phyloP scores from a whole-genome alignment of 2,329 filamentous ascomycete species.

The Pleoardoris graminearum region DNA sequence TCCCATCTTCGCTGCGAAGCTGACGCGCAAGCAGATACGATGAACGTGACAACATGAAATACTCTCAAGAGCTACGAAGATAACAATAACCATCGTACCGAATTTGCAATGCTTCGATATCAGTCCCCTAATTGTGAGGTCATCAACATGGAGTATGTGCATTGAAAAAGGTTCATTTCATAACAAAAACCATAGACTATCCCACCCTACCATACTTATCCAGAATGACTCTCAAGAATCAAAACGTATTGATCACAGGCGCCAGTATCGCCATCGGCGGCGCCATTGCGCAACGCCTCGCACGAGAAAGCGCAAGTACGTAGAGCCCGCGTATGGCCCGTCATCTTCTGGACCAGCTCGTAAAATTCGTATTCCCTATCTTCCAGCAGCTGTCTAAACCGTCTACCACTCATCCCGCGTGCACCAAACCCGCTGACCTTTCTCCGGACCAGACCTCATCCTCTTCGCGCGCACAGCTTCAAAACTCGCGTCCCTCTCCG shows the following conservation, averaged over 20 bases:
- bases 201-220: neutral
- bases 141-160: neutral
- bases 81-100: neutral
- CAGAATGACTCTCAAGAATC: constrained; percentile 30
- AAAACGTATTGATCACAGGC: constrained; percentile 42
- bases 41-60: neutral
- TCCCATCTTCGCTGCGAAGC: no score
- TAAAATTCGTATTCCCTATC: no score
- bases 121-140: constrained; percentile 1
- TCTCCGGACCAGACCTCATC: no score
- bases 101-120: neutral
- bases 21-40: neutral
- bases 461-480: constrained; percentile 48
- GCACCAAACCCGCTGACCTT: no score
- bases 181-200: neutral
- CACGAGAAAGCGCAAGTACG: constrained; percentile 45
- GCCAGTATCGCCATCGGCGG: constrained; percentile 55
- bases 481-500: constrained; percentile 34
- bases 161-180: neutral
- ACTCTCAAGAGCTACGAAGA: neutral
- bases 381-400: no score
- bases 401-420: no score
- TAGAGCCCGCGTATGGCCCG: no score
- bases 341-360: no score
- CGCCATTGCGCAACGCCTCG: constrained; percentile 48